These are phyloP conservation scores for Trichoderma atrobrunneum DNA, from an alignment of 2,329 filamentous ascomycete genomes.

Conservation along the genomic window DNA sequence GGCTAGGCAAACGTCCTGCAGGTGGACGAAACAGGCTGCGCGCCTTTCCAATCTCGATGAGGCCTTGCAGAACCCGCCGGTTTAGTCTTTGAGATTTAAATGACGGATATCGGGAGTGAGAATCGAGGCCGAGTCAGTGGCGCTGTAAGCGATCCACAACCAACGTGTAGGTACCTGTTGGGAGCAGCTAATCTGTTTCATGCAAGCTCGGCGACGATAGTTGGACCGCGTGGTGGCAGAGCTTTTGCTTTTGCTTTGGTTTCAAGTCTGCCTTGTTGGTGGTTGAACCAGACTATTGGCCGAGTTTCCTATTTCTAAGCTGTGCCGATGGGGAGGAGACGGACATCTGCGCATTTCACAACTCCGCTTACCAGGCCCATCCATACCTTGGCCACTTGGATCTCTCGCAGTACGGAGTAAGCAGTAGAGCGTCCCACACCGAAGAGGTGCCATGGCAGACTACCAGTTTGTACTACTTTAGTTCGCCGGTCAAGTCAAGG, in stretches of 20 bases:
- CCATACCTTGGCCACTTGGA: neutral
- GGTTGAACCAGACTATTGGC: neutral
- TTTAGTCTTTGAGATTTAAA: slow-evolving; percentile 9
- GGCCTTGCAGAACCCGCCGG: neutral
- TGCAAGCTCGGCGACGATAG: neutral
- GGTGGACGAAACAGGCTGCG: slow-evolving; percentile 9
- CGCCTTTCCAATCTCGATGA: slow-evolving; percentile 5
- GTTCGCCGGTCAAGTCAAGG: neutral
- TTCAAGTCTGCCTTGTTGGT: neutral
- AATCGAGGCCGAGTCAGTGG: slow-evolving; percentile 16
- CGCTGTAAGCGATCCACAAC: slow-evolving; percentile 8
- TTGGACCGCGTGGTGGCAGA: neutral
- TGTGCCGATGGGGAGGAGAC: neutral
- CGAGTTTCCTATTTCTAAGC: neutral
- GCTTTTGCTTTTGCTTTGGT: neutral
- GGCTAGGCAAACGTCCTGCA: slow-evolving; percentile 7
- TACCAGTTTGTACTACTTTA: neutral
- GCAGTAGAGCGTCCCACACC: neutral
- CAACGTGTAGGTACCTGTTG: neutral
- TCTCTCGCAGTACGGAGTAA: neutral
- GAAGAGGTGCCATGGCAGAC: neutral
- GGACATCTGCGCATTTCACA: neutral
- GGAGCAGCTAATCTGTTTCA: neutral
- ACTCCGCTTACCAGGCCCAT: neutral
- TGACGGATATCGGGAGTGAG: slow-evolving; percentile 4